Conservation (phyloP, 768 basidiomycete genomes). For the Rhodocollybia butyracea region DNA sequence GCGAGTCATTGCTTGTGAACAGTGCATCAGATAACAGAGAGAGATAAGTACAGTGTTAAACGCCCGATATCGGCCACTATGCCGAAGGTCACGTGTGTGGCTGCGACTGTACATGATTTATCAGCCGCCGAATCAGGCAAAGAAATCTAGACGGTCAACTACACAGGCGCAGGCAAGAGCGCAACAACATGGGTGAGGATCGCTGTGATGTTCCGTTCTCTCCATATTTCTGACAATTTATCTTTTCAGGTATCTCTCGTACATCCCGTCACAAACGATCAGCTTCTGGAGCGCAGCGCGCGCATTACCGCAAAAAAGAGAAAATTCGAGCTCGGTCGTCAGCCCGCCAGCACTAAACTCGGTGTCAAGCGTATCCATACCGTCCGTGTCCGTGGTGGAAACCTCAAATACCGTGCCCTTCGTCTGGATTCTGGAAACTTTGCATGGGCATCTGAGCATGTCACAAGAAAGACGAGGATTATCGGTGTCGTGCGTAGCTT, state of each 20-base stretch:
- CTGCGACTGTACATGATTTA: no score
- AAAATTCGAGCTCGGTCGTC: slow-evolving; percentile 99
- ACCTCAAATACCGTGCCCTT: slow-evolving; percentile 92
- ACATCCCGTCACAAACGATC: slow-evolving; percentile 97
- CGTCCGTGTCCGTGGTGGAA: slow-evolving; percentile 94
- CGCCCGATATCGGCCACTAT: no score
- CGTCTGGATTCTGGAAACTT: slow-evolving; percentile 97
- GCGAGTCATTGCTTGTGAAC: no score
- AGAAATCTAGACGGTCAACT: no score
- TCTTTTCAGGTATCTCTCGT: slow-evolving; percentile 93
- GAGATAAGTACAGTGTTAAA: no score
- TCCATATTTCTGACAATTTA: slow-evolving; percentile 8
- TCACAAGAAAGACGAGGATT: slow-evolving; percentile 93
- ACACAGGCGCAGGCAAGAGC: slow-evolving; percentile 6
- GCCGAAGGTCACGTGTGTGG: no score
- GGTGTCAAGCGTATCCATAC: slow-evolving; percentile 93
- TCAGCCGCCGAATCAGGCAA: no score
- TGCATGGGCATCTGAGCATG: slow-evolving; percentile 95
- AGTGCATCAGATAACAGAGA: no score
- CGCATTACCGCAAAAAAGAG: slow-evolving; percentile 99
- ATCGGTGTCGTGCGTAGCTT: slow-evolving; percentile 81
- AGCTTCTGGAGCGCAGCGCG: slow-evolving; percentile 86
- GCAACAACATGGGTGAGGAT: slow-evolving; percentile 66
- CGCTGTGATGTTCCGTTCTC: slow-evolving; percentile 20
- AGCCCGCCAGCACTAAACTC: slow-evolving; percentile 95